Percentiles rank a stretch among this genome's conserved stretches.
phyloP scores from a whole-genome alignment of 2,329 filamentous ascomycete species.

The Colletotrichum liriopes region DNA sequence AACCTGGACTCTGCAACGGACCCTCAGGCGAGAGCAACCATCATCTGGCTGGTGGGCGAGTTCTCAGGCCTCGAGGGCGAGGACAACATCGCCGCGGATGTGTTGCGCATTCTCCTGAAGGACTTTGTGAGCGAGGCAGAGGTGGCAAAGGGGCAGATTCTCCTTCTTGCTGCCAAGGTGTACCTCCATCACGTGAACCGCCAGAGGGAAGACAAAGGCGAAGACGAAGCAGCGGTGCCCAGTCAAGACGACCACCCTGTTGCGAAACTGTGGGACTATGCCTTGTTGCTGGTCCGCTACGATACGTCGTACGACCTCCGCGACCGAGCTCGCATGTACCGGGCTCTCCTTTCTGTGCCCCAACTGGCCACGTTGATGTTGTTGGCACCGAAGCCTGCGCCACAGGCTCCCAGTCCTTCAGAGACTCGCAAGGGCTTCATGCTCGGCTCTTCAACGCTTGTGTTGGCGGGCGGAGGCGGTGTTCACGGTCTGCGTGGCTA shows the following conservation, averaged over 20 bases:
- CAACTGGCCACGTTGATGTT: conserved; percentile 93
- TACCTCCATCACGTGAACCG: conserved; percentile 90
- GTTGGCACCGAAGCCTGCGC: conserved; percentile 93
- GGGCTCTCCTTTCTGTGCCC: conserved; percentile 84
- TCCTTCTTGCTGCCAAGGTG: conserved; percentile 95
- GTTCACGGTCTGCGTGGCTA: conserved; percentile 85
- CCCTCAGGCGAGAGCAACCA: conserved; percentile 90
- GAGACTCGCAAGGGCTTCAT: conserved; percentile 84
- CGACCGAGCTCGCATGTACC: conserved; percentile 91
- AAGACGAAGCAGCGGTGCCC: conserved; percentile 50
- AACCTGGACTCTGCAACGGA: conserved; percentile 92
- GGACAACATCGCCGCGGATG: conserved; percentile 93
- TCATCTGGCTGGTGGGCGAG: conserved; percentile 97
- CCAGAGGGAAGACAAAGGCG: conserved; percentile 62
- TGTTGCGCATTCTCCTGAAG: conserved; percentile 88
- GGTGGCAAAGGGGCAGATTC: conserved; percentile 89
- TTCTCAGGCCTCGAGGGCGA: conserved; percentile 86
- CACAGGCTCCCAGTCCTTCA: conserved; percentile 90
- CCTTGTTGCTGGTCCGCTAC: conserved; percentile 88
- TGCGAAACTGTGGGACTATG: conserved; percentile 86
- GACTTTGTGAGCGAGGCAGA: conserved; percentile 89
- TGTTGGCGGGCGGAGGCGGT: conserved; percentile 83
- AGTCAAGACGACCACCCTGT: conserved; percentile 77
- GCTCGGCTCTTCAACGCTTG: conserved; percentile 88
- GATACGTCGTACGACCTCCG: conserved; percentile 96